These are phyloP conservation scores for Penstemon newberryi DNA, from an alignment of 257 asterid genomes.

Conservation along the genomic window DNA sequence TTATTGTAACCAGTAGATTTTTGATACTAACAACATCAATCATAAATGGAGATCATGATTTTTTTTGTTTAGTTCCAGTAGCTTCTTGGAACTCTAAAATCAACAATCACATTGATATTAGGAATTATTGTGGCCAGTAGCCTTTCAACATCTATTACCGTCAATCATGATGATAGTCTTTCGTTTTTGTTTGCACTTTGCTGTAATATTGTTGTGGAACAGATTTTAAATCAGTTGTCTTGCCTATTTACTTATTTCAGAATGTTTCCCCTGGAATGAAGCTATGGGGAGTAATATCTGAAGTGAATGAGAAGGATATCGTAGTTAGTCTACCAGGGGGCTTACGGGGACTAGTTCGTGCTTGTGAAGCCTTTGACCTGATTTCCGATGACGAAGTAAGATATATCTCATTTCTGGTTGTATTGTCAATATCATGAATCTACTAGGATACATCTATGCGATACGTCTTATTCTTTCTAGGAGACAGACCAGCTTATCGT, in stretches of 20 bases:
- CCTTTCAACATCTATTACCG: too few relatives aligned
- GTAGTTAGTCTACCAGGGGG: constrained; percentile 95
- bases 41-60: not conserved
- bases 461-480: not conserved
- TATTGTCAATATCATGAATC: constrained; percentile 9
- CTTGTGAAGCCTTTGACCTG: constrained; percentile 81
- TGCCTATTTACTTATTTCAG: constrained; percentile 43
- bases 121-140: too few relatives aligned
- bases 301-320: constrained; percentile 88
- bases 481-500: not conserved
- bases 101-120: too few relatives aligned
- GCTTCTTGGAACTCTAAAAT: not conserved
- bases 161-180: not conserved
- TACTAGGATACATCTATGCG: not conserved
- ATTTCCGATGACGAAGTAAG: constrained; percentile 37
- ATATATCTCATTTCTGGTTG: not conserved
- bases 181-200: not conserved
- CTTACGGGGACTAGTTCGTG: constrained; percentile 84
- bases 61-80: not conserved
- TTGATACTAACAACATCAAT: not conserved
- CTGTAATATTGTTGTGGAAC: constrained; percentile 9
- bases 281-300: constrained; percentile 94
- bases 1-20: not conserved
- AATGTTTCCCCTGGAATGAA: constrained; percentile 89
- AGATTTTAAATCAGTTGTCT: not conserved